These are phyloP conservation scores for Pseudogymnoascus sp. DNA, from an alignment of 2,329 filamentous ascomycete species.

Conservation along the genomic window DNA sequence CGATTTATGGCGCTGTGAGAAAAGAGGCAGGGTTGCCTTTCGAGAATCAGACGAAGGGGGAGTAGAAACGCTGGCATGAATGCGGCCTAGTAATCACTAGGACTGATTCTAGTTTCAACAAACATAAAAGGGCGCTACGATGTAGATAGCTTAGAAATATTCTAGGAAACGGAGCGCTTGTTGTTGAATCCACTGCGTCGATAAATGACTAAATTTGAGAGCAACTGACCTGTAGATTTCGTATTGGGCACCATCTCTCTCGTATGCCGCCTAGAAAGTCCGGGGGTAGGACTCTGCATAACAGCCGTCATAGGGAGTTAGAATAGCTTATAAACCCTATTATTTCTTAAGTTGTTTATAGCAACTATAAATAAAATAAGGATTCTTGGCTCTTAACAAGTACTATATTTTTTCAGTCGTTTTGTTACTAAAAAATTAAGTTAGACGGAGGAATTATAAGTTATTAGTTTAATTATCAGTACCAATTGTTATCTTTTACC, in stretches of 20 bases:
- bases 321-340: too few relatives aligned
- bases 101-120: background rate
- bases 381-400: too few relatives aligned
- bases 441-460: too few relatives aligned
- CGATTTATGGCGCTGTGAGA: slow-evolving; percentile 72
- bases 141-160: background rate
- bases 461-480: too few relatives aligned
- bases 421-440: too few relatives aligned
- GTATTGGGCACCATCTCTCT: background rate
- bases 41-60: slow-evolving; percentile 43
- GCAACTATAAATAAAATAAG: too few relatives aligned
- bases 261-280: background rate
- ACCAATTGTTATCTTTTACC: too few relatives aligned
- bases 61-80: background rate
- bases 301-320: background rate
- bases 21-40: slow-evolving; percentile 66
- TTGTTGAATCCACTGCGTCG: background rate
- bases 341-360: too few relatives aligned
- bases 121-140: background rate
- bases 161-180: background rate
- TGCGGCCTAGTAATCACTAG: background rate
- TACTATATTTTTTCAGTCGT: too few relatives aligned
- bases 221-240: too few relatives aligned
- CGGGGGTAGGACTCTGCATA: background rate
- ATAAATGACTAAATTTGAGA: background rate